Evolutionary conservation across 176 grass and related monocot genomes (phyloP), one percentile per base, ranked within the genome.

Genomic region (Zea luxurians): DNA sequence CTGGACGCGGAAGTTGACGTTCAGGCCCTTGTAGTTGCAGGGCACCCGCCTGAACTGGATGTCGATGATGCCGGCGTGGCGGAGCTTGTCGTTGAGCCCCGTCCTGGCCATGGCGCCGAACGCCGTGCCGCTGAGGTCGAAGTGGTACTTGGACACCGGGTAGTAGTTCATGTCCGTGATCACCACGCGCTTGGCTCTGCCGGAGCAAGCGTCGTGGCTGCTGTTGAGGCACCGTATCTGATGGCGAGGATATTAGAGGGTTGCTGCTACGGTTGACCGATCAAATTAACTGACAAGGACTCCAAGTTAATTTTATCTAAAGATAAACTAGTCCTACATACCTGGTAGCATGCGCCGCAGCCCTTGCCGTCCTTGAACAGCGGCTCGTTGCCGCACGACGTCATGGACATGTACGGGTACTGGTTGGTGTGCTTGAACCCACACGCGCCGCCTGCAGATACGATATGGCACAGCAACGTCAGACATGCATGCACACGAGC

Each of bases 101-200:
- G 76, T 0, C 59, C 13, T 59, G 9, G 88, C 88, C 80, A 90
- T 52, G 10, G 88, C 42, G 41, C 80, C 88, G 70, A 90, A 90
- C n/a, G 84, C 71, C 55, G 83, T 90, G 74, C 88, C 88, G 64
- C 88, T 90, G 0, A 90, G 85, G 85, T 91, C 85, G 61, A 91
- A 91, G 85, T 91, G 89, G 89, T 73, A 84, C 61, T 52, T 36
- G 8, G 86, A 65, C 3, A 88, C 81, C 0, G 86, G 86, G 64
- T 88, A 88, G 81, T 88, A 84, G 86, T 88, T 88, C 86, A 88
- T 88, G 90, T 92, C 90, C 0, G 90, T 88, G 79, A 92, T 88
- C 4, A 83, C 35, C 12, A 92, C 64, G 3, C 75, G 83, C 70
- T 78, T 20, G 8, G 72, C 34, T 1, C 35, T 27, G 35, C 86